Evolutionary conservation across 768 basidiomycete genomes (phyloP).

Genomic region (Suillus luteus): DNA sequence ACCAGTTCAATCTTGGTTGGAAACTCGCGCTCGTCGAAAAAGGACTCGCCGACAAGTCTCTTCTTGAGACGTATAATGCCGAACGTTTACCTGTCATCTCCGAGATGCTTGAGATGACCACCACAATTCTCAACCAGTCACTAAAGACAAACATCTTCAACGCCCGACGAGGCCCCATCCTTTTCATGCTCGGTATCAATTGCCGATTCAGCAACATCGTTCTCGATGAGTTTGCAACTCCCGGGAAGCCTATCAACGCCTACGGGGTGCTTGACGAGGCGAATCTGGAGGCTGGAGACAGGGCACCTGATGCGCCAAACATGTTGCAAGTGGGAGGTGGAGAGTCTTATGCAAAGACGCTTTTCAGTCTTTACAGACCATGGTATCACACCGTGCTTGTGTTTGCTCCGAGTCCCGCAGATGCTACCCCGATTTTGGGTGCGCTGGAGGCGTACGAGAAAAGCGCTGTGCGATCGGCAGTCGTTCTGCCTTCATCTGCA

Average conservation of each 20-base stretch:
- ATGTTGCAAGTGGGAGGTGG: conserved; percentile 20
- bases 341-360: conserved; percentile 12
- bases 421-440: conserved; percentile 12
- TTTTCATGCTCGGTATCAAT: conserved; percentile 35
- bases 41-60: conserved; percentile 30
- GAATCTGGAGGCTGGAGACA: conserved; percentile 13
- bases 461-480: conserved; percentile 1
- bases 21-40: conserved; percentile 42
- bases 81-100: conserved; percentile 45
- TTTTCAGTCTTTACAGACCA: conserved; percentile 33
- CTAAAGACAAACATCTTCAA: conserved; percentile 6
- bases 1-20: conserved; percentile 44
- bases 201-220: conserved; percentile 18
- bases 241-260: conserved; percentile 9
- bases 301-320: conserved; percentile 17
- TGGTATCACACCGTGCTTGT: conserved; percentile 17
- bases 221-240: conserved; percentile 9
- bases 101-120: conserved; percentile 40
- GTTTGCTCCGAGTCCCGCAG: conserved; percentile 6
- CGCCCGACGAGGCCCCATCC: conserved; percentile 22
- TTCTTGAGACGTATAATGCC: conserved; percentile 41
- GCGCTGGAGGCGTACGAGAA: conserved; percentile 1
- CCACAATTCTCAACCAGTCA: conserved; percentile 19
- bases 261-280: conserved; percentile 17
- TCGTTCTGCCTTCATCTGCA: conserved; percentile 3